phyloP scores from a whole-genome alignment of 2,329 filamentous ascomycete species.

The Aspergillus sp. region DNA sequence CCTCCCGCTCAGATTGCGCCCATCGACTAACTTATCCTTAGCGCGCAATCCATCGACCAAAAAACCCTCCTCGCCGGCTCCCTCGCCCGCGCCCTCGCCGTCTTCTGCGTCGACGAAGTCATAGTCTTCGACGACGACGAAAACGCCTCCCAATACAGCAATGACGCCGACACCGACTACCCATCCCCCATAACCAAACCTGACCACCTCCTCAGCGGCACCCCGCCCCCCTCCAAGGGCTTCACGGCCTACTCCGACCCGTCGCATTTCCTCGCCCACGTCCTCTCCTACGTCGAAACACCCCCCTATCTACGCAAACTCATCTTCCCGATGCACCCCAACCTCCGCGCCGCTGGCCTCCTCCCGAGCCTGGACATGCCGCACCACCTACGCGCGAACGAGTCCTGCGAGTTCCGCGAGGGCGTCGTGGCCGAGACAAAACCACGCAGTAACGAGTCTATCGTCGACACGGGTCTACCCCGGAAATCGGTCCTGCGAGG shows the following conservation, averaged over 20 bases:
- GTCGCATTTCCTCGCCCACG: conserved; percentile 67
- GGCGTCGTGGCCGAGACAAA: conserved; percentile 50
- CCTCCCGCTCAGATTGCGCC: background rate
- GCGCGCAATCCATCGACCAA: conserved; percentile 63
- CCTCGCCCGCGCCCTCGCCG: conserved; percentile 69
- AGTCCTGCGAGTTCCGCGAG: conserved; percentile 73
- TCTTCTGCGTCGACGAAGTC: conserved; percentile 78
- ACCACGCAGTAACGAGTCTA: conserved; percentile 14
- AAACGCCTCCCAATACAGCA: conserved; percentile 41
- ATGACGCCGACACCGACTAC: conserved; percentile 31
- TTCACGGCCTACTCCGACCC: conserved; percentile 62
- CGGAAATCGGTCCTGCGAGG: conserved; percentile 45
- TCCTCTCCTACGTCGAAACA: conserved; percentile 73
- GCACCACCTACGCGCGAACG: conserved; percentile 65
- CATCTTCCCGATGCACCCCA: conserved; percentile 70
- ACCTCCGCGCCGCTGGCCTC: conserved; percentile 62
- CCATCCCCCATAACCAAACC: conserved; percentile 14
- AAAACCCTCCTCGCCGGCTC: conserved; percentile 64
- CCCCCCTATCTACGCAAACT: conserved; percentile 70
- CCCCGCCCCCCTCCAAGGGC: conserved; percentile 20
- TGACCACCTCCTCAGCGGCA: conserved; percentile 4
- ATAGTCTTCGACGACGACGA: conserved; percentile 65
- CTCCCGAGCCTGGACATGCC: conserved; percentile 76
- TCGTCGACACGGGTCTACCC: conserved; percentile 43
- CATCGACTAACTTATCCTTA: conserved; percentile 23